phyloP scores from a whole-genome alignment of 768 basidiomycete genomes.

The Mycena crocata region DNA sequence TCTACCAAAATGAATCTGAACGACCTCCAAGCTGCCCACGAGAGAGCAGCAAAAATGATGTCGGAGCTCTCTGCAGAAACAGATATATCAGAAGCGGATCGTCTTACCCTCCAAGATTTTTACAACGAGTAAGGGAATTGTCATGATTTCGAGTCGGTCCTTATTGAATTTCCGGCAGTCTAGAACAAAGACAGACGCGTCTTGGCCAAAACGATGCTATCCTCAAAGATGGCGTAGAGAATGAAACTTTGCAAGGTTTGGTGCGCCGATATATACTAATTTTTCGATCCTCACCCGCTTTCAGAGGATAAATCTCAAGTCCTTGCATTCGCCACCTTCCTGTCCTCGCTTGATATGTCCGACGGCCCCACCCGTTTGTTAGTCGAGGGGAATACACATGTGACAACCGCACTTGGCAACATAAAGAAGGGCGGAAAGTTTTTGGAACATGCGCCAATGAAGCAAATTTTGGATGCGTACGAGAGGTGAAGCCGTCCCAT shows the following conservation, averaged over 20 bases:
- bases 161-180: neutral
- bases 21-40: neutral
- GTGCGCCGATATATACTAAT: neutral
- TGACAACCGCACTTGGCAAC: neutral
- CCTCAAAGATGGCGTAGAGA: neutral
- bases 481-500: neutral
- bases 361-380: neutral
- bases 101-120: neutral
- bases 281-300: neutral
- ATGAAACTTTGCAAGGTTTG: neutral
- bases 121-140: neutral
- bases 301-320: neutral
- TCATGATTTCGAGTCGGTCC: neutral
- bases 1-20: neutral
- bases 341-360: neutral
- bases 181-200: neutral
- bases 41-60: neutral
- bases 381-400: neutral
- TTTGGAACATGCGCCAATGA: neutral
- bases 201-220: neutral
- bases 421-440: neutral
- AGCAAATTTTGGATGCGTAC: slow-evolving; percentile 2
- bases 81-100: neutral
- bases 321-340: neutral
- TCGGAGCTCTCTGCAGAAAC: neutral